These are phyloP conservation scores for Rhizopus sp. DNA, from an alignment of 371 early-diverging fungal species.

Conservation along the genomic window DNA sequence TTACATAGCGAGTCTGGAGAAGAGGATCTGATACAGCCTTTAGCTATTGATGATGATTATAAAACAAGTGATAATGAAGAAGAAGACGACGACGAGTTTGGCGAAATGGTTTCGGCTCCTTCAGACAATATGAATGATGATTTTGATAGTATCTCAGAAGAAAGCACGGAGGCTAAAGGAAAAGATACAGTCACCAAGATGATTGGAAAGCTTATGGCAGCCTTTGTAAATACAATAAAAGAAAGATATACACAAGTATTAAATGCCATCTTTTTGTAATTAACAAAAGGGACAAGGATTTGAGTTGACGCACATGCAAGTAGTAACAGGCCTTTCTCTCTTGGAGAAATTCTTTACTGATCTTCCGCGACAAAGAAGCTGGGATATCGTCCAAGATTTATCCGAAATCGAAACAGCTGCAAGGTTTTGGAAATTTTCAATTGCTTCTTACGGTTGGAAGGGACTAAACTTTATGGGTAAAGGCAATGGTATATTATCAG, in stretches of 20 bases:
- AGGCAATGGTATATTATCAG: constrained; percentile 67
- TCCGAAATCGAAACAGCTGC: constrained; percentile 62
- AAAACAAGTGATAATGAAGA: constrained; percentile 13
- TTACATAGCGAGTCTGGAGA: constrained; percentile 6
- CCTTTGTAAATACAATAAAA: constrained; percentile 46
- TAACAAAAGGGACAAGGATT: constrained; percentile 72
- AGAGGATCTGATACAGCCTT: constrained; percentile 9
- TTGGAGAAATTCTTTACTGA: constrained; percentile 63
- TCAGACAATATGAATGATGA: neutral
- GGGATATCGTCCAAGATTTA: constrained; percentile 43
- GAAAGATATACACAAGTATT: neutral
- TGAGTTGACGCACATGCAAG: constrained; percentile 73
- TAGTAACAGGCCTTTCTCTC: constrained; percentile 71
- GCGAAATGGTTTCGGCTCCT: constrained; percentile 26
- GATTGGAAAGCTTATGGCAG: constrained; percentile 54
- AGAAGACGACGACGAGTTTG: constrained; percentile 26
- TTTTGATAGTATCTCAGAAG: neutral
- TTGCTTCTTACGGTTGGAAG: constrained; percentile 82
- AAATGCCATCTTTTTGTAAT: neutral
- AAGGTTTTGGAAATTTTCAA: constrained; percentile 63
- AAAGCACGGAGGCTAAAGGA: neutral
- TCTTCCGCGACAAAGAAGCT: constrained; percentile 44
- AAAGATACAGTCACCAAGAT: constrained; percentile 53
- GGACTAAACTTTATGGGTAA: constrained; percentile 81
- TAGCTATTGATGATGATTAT: constrained; percentile 9